Evolutionary conservation across 768 basidiomycete species (phyloP).

Genomic region (Mycena maculata): DNA sequence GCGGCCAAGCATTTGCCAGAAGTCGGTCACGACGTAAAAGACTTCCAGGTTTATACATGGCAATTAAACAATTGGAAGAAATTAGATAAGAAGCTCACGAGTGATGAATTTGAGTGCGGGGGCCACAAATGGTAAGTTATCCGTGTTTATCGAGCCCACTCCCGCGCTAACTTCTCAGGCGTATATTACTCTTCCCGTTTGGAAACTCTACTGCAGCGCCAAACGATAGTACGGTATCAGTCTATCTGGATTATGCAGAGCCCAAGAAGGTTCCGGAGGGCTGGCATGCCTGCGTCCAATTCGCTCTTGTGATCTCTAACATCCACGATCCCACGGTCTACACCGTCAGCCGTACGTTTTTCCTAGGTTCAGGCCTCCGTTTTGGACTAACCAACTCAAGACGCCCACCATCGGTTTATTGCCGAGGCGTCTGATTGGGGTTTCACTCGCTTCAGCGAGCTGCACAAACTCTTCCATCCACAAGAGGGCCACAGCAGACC

Average conservation of each 20-base stretch:
- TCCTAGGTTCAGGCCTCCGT: constrained; percentile 12
- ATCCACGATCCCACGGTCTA: constrained; percentile 92
- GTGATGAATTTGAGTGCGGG: constrained; percentile 95
- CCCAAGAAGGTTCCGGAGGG: constrained; percentile 96
- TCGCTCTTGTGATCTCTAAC: constrained; percentile 97
- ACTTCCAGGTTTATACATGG: constrained; percentile 94
- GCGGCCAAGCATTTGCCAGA: constrained; percentile 98
- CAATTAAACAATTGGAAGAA: constrained; percentile 89
- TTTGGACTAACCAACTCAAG: constrained; percentile 53
- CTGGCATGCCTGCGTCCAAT: constrained; percentile 99
- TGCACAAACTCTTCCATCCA: constrained; percentile 83
- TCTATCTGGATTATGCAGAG: constrained; percentile 98
- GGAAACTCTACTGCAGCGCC: constrained; percentile 87
- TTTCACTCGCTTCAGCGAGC: constrained; percentile 90
- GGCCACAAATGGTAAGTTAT: constrained; percentile 90
- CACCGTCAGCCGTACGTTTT: constrained; percentile 90
- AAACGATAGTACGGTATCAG: constrained; percentile 98
- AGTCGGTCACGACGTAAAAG: constrained; percentile 96
- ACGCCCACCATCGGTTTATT: constrained; percentile 99
- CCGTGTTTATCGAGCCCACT: neutral
- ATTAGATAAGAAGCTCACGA: constrained; percentile 93
- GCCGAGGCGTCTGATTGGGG: constrained; percentile 99
- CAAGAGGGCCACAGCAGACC: constrained; percentile 86
- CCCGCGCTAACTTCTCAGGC: constrained; percentile 51
- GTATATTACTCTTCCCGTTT: constrained; percentile 52